Evolutionary conservation across 2,329 filamentous ascomycete species (phyloP).

Genomic region (Colletotrichum tofieldiae): DNA sequence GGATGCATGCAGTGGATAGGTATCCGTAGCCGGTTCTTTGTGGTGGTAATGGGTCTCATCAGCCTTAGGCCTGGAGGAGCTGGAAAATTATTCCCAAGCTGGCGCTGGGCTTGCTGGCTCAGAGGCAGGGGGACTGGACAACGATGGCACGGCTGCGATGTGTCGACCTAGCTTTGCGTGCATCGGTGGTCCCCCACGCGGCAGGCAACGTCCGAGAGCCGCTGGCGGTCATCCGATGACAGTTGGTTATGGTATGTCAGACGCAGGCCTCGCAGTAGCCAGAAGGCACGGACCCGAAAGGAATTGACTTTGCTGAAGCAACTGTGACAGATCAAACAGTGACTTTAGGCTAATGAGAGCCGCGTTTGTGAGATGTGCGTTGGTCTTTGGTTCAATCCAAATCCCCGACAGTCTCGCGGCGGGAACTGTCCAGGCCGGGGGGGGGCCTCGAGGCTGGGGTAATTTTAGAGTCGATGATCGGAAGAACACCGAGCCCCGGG

Average conservation of each 20-base stretch:
- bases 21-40: not conserved
- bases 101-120: not conserved
- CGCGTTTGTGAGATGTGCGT: slow-evolving; percentile 11
- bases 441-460: not conserved
- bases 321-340: not conserved
- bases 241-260: not conserved
- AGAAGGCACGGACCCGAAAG: slow-evolving; percentile 22
- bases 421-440: not conserved
- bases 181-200: slow-evolving; percentile 35
- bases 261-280: not conserved
- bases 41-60: slow-evolving; percentile 29
- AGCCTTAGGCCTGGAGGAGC: slow-evolving; percentile 37
- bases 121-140: not conserved
- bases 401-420: not conserved
- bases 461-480: not conserved
- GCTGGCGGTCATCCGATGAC: slow-evolving; percentile 33
- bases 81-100: slow-evolving; percentile 19
- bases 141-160: slow-evolving; percentile 18
- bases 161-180: slow-evolving; percentile 23
- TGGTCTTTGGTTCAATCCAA: slow-evolving; percentile 1
- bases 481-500: slow-evolving; percentile 31
- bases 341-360: slow-evolving; percentile 39
- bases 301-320: slow-evolving; percentile 18
- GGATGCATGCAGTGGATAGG: slow-evolving; percentile 12
- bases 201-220: slow-evolving; percentile 30